phyloP scores from a whole-genome alignment of 345 rosid species.

The Eucalyptus leucophloia region DNA sequence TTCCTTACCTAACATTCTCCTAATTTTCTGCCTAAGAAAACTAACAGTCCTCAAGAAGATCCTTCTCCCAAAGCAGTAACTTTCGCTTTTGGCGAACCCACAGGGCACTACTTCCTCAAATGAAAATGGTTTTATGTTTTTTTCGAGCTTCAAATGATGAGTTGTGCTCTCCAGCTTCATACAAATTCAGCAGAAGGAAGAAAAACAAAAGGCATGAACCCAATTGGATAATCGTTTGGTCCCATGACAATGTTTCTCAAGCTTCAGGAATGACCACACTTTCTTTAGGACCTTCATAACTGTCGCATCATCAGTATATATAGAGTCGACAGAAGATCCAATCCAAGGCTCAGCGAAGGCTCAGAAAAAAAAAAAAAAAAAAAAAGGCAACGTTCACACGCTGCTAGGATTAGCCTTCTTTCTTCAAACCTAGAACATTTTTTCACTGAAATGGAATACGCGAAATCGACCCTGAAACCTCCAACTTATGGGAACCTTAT shows the following conservation, averaged over 20 bases:
- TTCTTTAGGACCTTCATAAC: background rate
- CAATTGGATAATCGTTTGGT: background rate
- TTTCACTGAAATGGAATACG: background rate
- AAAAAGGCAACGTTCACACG: background rate
- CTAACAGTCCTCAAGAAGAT: background rate
- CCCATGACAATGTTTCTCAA: background rate
- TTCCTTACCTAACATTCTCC: background rate
- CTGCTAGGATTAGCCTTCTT: background rate
- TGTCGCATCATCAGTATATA: background rate
- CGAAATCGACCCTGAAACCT: background rate
- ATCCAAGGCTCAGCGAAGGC: background rate
- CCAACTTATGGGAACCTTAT: slow-evolving; percentile 40
- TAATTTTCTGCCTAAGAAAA: background rate
- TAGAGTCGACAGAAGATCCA: background rate
- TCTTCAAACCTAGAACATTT: background rate
- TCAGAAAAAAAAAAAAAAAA: background rate
- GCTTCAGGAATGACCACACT: background rate
- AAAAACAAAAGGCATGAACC: background rate
- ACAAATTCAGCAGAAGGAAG: background rate
- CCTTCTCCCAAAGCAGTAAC: background rate
- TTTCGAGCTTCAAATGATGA: background rate
- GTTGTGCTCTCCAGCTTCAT: background rate
- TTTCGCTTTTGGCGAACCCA: background rate
- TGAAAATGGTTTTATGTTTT: background rate
- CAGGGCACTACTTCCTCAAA: background rate